Conservation (phyloP, 1,139 yeast genomes). For the Sugiyamaella novakii region DNA sequence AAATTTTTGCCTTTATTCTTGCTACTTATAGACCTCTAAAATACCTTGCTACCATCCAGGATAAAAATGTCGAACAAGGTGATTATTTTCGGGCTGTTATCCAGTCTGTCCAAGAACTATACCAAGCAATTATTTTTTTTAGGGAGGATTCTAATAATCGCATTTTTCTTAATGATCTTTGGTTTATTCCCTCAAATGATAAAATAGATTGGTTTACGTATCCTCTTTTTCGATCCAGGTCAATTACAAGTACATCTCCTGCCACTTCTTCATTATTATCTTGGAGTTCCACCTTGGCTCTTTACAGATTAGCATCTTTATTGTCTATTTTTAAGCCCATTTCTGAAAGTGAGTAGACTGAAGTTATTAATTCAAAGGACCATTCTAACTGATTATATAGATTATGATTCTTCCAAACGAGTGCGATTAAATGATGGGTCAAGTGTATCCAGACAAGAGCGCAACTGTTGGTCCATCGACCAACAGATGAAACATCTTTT, state of each 20-base stretch:
- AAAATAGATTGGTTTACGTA: constrained; percentile 12
- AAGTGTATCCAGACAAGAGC: not conserved
- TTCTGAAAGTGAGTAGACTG: not conserved
- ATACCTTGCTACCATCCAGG: not conserved
- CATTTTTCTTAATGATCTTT: constrained; percentile 6
- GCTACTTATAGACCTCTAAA: constrained; percentile 20
- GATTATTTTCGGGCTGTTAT: not conserved
- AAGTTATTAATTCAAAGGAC: not conserved
- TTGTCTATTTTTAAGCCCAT: not conserved
- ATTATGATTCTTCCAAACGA: constrained; percentile 1
- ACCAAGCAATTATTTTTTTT: not conserved
- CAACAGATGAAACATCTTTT: constrained; percentile 1
- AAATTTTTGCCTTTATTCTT: constrained; percentile 32
- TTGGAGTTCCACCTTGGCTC: constrained; percentile 8
- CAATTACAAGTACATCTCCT: not conserved
- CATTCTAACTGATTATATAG: constrained; percentile 2
- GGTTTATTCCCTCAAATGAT: constrained; percentile 7
- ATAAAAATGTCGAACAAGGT: not conserved
- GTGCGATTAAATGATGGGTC: constrained; percentile 1
- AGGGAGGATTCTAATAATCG: constrained; percentile 6
- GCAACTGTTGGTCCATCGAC: not conserved
- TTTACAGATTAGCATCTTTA: constrained; percentile 4
- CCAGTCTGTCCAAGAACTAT: constrained; percentile 1
- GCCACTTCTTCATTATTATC: not conserved
- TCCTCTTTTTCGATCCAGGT: constrained; percentile 12